phyloP scores from a whole-genome alignment of 768 basidiomycete genomes.

The Leccinum disarticulatum region DNA sequence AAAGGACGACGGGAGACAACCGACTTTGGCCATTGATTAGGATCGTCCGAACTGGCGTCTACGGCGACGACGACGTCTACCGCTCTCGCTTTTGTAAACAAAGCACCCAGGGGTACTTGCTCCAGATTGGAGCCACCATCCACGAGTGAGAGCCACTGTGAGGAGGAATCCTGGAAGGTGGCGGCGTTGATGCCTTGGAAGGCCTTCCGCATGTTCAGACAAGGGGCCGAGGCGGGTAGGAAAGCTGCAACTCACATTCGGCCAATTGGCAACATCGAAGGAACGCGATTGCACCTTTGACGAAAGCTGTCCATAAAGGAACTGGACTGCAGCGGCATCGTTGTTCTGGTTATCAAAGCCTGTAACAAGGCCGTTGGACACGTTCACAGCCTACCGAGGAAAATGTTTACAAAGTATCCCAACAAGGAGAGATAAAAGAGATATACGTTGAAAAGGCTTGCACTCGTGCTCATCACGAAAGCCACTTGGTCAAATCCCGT shows the following conservation, averaged over 20 bases:
- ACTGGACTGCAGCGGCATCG: conserved; percentile 37
- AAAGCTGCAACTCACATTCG: conserved; percentile 40
- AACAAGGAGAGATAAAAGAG: not conserved
- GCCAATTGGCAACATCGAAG: conserved; percentile 69
- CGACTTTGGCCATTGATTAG: conserved; percentile 67
- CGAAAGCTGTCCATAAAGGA: conserved; percentile 47
- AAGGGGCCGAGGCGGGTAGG: not conserved
- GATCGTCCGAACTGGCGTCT: conserved; percentile 64
- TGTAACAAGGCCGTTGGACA: conserved; percentile 37
- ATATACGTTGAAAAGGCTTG: conserved; percentile 63
- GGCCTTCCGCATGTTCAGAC: conserved; percentile 33
- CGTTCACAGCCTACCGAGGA: conserved; percentile 51
- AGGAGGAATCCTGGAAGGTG: conserved; percentile 54
- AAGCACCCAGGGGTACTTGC: conserved; percentile 67
- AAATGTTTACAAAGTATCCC: not conserved
- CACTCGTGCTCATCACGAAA: conserved; percentile 76
- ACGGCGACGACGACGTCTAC: conserved; percentile 78
- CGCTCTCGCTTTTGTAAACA: conserved; percentile 65
- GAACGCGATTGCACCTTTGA: conserved; percentile 48
- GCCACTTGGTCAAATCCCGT: conserved; percentile 72
- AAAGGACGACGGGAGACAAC: conserved; percentile 13
- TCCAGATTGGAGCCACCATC: conserved; percentile 72
- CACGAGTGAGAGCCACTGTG: conserved; percentile 58
- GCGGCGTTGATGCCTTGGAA: conserved; percentile 48
- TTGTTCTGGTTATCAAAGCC: conserved; percentile 12